Percentiles rank a stretch among this genome's conserved stretches.
Evolutionary conservation across 2,329 filamentous ascomycete species (phyloP).

Genomic region (Teratosphaeria epicoccoides): DNA sequence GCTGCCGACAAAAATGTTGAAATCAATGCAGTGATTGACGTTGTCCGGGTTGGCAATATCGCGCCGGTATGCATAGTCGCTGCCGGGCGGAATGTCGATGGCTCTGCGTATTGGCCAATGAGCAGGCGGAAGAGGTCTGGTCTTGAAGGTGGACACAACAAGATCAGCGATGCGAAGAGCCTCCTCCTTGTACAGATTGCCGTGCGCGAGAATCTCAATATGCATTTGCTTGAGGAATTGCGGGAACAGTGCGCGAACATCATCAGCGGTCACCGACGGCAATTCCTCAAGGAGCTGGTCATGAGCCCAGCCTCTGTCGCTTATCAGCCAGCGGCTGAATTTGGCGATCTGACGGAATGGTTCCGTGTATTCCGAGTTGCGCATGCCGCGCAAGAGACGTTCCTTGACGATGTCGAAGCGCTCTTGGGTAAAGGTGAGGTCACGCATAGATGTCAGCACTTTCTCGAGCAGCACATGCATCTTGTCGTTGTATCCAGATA

Average conservation of each 20-base stretch:
- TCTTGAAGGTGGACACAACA: slow-evolving; percentile 66
- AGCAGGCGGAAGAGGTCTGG: slow-evolving; percentile 58
- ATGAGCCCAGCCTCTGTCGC: slow-evolving; percentile 65
- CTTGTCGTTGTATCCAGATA: slow-evolving; percentile 95
- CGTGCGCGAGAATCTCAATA: slow-evolving; percentile 79
- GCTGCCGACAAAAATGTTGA: slow-evolving; percentile 34
- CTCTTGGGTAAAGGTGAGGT: slow-evolving; percentile 73
- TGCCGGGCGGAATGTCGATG: slow-evolving; percentile 64
- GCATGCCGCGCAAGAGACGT: slow-evolving; percentile 61
- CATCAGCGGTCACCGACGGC: slow-evolving; percentile 59
- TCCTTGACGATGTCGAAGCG: slow-evolving; percentile 90
- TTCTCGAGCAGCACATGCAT: slow-evolving; percentile 82
- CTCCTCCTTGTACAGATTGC: slow-evolving; percentile 81
- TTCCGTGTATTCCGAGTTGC: slow-evolving; percentile 79
- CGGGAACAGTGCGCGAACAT: slow-evolving; percentile 66
- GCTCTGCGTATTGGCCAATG: slow-evolving; percentile 75
- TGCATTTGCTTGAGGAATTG: slow-evolving; percentile 74
- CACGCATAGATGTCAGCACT: slow-evolving; percentile 71
- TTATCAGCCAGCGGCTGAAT: slow-evolving; percentile 69
- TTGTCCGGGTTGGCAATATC: slow-evolving; percentile 77
- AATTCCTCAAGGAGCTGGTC: slow-evolving; percentile 73
- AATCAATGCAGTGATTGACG: slow-evolving; percentile 50
- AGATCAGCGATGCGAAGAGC: slow-evolving; percentile 75
- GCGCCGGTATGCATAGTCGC: slow-evolving; percentile 75
- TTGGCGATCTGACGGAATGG: slow-evolving; percentile 82